These are phyloP conservation scores for Fragaria nilgerrensis DNA, from an alignment of 306 rosid genomes.

Conservation along the genomic window DNA sequence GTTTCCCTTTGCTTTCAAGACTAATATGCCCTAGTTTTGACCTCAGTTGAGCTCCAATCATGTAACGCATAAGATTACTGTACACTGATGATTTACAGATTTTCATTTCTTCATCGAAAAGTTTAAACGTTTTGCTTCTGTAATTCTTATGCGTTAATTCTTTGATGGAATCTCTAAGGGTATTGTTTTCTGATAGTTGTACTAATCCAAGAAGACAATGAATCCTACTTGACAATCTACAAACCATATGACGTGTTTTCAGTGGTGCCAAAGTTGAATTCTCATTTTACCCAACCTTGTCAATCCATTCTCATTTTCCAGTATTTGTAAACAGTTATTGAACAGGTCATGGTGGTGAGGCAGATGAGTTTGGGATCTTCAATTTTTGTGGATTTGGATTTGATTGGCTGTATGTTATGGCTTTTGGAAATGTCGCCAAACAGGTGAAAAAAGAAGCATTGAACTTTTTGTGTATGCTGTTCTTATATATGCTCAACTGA, in stretches of 20 bases:
- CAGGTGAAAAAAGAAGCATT: constrained; percentile 50
- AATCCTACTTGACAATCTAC: too few species aligned
- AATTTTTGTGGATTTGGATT: too few species aligned
- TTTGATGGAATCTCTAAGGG: background rate
- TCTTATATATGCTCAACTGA: constrained; percentile 1
- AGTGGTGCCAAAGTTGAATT: too few species aligned
- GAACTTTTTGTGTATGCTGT: background rate
- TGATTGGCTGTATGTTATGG: constrained; percentile 76
- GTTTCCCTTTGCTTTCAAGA: constrained; percentile 7
- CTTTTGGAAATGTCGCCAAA: constrained; percentile 88
- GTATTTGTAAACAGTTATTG: too few species aligned
- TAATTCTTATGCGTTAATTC: background rate
- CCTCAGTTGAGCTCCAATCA: background rate
- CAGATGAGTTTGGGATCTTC: too few species aligned
- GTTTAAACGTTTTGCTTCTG: background rate
- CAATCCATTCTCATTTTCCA: too few species aligned
- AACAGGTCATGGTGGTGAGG: too few species aligned
- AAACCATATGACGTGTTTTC: too few species aligned
- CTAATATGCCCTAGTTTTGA: background rate
- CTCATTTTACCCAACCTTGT: too few species aligned
- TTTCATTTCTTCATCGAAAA: background rate
- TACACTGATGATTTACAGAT: background rate
- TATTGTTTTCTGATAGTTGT: background rate
- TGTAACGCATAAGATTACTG: background rate
- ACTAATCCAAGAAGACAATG: too few species aligned